A percentile compares a stretch with the other conserved stretches of the same genome.
phyloP scores from a whole-genome alignment of 495 filamentous ascomycete species.

The Terfezia boudieri region DNA sequence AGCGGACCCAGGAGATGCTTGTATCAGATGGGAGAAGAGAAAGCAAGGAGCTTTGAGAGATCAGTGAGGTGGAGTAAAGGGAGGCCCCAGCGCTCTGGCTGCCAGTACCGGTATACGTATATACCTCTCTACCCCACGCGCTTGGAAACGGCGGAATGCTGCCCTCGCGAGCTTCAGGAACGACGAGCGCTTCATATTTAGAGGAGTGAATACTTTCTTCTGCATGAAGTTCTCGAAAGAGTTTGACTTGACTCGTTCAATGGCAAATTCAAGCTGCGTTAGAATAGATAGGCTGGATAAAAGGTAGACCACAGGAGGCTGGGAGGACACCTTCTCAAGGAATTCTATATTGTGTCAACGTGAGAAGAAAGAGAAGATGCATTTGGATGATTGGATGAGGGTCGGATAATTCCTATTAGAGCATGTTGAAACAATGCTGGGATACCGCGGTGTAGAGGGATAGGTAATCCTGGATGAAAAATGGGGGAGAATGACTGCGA shows the following conservation, averaged over 20 bases:
- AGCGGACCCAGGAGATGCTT: too few species aligned
- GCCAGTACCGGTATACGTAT: not conserved
- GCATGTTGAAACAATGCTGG: too few species aligned
- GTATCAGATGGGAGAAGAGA: not conserved
- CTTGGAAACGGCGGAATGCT: not conserved
- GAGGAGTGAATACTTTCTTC: not conserved
- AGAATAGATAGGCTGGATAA: not conserved
- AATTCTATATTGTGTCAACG: not conserved
- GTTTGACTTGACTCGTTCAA: not conserved
- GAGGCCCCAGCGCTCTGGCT: not conserved
- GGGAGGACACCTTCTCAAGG: not conserved
- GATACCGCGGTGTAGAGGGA: too few species aligned
- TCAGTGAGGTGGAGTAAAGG: not conserved
- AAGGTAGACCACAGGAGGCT: not conserved
- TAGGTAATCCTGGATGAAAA: too few species aligned
- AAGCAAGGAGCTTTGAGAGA: not conserved
- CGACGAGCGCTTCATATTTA: not conserved
- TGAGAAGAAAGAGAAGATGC: too few species aligned
- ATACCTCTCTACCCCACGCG: too few species aligned
- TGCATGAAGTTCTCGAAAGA: not conserved
- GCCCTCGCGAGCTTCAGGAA: not conserved
- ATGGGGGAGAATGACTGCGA: too few species aligned
- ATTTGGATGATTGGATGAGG: too few species aligned
- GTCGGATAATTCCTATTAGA: too few species aligned
- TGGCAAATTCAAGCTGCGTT: not conserved